Percentiles rank a stretch among this genome's conserved stretches.
These are phyloP conservation scores for Daldinia caldariorum DNA, from an alignment of 495 filamentous ascomycete genomes.

Conservation along the genomic window DNA sequence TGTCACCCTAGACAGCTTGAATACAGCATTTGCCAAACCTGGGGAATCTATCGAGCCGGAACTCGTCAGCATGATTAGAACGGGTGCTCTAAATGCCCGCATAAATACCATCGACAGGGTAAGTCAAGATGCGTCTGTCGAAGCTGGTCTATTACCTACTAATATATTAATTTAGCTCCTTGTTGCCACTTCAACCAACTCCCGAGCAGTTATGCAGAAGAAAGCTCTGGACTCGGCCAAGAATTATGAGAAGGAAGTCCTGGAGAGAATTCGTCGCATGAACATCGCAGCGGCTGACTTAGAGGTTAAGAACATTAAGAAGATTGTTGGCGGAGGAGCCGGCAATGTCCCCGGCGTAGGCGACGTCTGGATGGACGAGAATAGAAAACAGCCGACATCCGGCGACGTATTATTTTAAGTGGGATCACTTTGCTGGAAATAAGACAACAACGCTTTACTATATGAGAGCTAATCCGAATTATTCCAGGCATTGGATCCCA, in stretches of 20 bases:
- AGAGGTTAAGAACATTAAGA: slow-evolving; percentile 65
- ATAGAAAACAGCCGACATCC: slow-evolving; percentile 4
- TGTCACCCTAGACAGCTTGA: slow-evolving; percentile 75
- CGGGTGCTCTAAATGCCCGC: slow-evolving; percentile 75
- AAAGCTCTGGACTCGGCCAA: slow-evolving; percentile 72
- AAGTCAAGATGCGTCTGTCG: slow-evolving; percentile 29
- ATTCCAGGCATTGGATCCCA: background rate
- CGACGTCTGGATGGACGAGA: slow-evolving; percentile 40
- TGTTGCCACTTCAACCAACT: slow-evolving; percentile 70
- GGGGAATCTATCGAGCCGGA: slow-evolving; percentile 76
- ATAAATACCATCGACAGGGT: slow-evolving; percentile 85
- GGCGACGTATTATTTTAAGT: slow-evolving; percentile 17
- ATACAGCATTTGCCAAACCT: slow-evolving; percentile 67
- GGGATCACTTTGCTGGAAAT: background rate
- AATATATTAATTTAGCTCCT: slow-evolving; percentile 62
- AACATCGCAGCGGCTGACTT: slow-evolving; percentile 77
- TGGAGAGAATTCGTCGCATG: slow-evolving; percentile 78
- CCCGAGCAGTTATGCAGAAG: slow-evolving; percentile 72
- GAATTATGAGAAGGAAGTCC: slow-evolving; percentile 75
- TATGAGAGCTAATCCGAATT: background rate
- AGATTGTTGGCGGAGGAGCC: slow-evolving; percentile 17
- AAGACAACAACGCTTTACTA: background rate
- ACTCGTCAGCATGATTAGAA: slow-evolving; percentile 78
- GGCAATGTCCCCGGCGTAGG: slow-evolving; percentile 31
- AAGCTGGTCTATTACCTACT: slow-evolving; percentile 13